Evolutionary conservation across 106 monocot species (phyloP), one percentile per base, ranked within the genome.

Genomic region (Acorus calamus): DNA sequence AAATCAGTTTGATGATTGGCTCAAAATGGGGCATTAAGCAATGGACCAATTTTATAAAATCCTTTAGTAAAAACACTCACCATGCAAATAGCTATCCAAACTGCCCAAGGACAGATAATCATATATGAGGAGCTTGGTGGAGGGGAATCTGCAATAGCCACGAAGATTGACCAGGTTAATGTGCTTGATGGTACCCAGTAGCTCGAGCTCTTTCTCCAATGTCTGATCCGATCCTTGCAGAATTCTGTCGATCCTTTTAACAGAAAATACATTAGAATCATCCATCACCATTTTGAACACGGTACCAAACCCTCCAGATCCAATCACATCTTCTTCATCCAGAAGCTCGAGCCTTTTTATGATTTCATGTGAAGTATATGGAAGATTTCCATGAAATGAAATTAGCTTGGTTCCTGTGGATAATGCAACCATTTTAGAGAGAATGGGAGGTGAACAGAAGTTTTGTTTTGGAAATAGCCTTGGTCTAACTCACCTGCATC

Each of bases 251-350:
- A 96, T 87, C 74, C 66, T 87, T 71, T 96, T 96, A 3, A 96
- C 81, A 28, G 94, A 79, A 85, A 86, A 96, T 54, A 64, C 66
- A 46, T 47, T 71, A 63, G 61, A 76, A 75, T 96, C 94, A 76
- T 87, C 90, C 94, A 96, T 90, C 46, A 74, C 71, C 82, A 96
- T 80, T 59, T 87, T 96, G 67, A 90, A 96, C 41, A 96, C 87
- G 6, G 87, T 90, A 57, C 94, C 94, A 49, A 90, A 87, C 7
- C 87, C 94, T 5, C 94, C 94, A 3, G 87, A 96, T 4, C 94
- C 94, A 52, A 96, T 60, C 10, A 87, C 55, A 65, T 90, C 84
- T 9, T 80, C 82, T 85, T 96, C 90, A 69, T 85, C 82, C 55
- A 96, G 90, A 55, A 77, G 52, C 63, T 96, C 87, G 14, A 96